Evolutionary conservation across 73 alveolate genomes (phyloP), one percentile per base, ranked within the genome.

Genomic region (Blepharisma japonicum): DNA sequence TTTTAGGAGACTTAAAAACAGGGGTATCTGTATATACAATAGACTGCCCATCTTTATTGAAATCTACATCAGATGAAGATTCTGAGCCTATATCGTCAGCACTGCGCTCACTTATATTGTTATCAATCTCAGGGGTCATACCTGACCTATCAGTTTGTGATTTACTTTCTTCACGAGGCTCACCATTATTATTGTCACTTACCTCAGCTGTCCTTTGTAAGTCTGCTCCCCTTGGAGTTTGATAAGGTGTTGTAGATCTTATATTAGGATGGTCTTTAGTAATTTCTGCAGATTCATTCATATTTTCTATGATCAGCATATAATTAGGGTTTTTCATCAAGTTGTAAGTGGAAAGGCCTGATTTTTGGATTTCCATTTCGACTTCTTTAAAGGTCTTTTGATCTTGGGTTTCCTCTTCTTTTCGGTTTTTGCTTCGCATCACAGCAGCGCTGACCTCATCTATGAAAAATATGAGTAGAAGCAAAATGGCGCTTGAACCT

Each of bases 201-300:
- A 32, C 42, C 42, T 32, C 42, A 32, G 42, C 42, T 32, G 42
- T 32, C 42, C 42, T 32, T 32, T 32, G 42, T 32, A 32, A 3
- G 42, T 32, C 42, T 32, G 42, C 42, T 32, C 42, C 42, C 42
- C 42, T 32, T 32, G 42, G 42, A 32, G 5, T 32, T 32, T 32
- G 42, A 32, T 32, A 32, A 32, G 42, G 42, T 32, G 42, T 32
- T 32, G 42, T 32, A 32, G 42, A 32, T 32, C 42, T 32, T 0
- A 32, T 32, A 3, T 32, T 32, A 1, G 3, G 42, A 1, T 32
- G 42, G 42, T 3, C 42, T 32, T 32, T 32, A 32, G 42, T 32
- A 32, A 32, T 32, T 32, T 32, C 42, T 32, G 42, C 74, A 9
- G 74, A 61, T 5, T 61, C 74, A 61, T 61, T 39, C 74, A 61